Evolutionary conservation across 1,284 basidiomycete genomes (phyloP), one percentile per base, ranked within the genome.

Genomic region (Clitocybe nebularis): DNA sequence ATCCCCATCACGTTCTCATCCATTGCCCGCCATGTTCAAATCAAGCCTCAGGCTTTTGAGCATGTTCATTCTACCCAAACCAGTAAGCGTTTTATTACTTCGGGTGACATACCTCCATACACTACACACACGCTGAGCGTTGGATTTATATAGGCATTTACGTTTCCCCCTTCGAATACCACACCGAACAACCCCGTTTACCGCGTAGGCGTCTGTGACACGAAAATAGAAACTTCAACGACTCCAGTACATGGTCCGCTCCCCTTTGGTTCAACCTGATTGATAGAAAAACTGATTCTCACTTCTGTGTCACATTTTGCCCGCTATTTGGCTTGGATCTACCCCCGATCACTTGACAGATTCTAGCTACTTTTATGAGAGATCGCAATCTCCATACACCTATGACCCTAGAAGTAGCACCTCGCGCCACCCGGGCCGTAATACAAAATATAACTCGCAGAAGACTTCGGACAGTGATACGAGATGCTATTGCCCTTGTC

Each of bases 21-120:
- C 36, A 13, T 5, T 38, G 26, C 35, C 39, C 20, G 37, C 40
- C 36, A 41, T 53, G 32, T 41, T 58, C 33, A 49, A 47, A 35
- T 37, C 43, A 19, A 48, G 39, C 0, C 30, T 58, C 30, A 50
- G 44, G 9, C 24, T 54, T 7, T 34, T 58, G 13, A 44, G 40
- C n/a, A 25, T 58, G 14, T 46, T 58, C 5, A 25, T 57, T 29
- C 9, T 52, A 28, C 57, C 54, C 9, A 55, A 53, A 36, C 57
- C 55, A 9, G 57, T 58, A 13, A 36, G 47, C n/a, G n/a, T n/a
- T 42, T 21, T 5, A 5, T 34, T 13, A 40, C 17, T 7, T 29
- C 16, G 20, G 11, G 19, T 17, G 13, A n/a, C 4, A 41, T 25
- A 16, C n/a, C n/a, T n/a, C n/a, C n/a, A n/a, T n/a, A n/a, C n/a